Percentiles rank a stretch among this genome's conserved stretches.
Conservation (phyloP, 1,139 yeast species). For the Suhomyces coccinellae region DNA sequence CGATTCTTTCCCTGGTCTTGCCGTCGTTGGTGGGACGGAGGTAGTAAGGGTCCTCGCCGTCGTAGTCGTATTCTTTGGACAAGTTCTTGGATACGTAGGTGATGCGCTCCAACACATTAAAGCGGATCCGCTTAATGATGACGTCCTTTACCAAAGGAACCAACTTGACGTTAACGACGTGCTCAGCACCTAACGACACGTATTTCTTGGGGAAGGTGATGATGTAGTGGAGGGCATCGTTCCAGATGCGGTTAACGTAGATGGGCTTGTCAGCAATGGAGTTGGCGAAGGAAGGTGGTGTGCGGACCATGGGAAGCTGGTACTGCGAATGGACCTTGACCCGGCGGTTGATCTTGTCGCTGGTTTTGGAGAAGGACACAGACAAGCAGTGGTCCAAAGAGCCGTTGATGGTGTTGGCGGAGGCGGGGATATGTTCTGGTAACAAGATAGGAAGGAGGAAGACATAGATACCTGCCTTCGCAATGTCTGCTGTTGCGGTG, state of each 20-base stretch:
- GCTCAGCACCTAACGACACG: conserved; percentile 68
- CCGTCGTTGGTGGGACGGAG: conserved; percentile 23
- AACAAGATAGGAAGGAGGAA: conserved; percentile 71
- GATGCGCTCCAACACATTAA: conserved; percentile 71
- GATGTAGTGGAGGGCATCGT: conserved; percentile 73
- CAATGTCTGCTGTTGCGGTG: no score
- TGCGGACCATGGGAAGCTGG: conserved; percentile 59
- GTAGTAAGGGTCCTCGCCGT: conserved; percentile 45
- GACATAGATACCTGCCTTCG: conserved; percentile 76
- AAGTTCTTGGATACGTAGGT: conserved; percentile 59
- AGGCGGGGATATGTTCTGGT: conserved; percentile 72
- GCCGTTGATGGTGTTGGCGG: conserved; percentile 60
- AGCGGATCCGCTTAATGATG: conserved; percentile 66
- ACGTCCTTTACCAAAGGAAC: conserved; percentile 73
- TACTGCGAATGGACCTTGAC: conserved; percentile 32
- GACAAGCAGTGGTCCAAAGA: conserved; percentile 38
- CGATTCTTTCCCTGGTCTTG: conserved; percentile 51
- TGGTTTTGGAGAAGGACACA: conserved; percentile 32
- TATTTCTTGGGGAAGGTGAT: conserved; percentile 75
- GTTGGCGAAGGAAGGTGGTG: conserved; percentile 78
- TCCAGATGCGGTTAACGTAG: conserved; percentile 82
- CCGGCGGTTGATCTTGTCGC: conserved; percentile 40
- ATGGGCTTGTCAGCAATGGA: conserved; percentile 79
- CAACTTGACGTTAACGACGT: conserved; percentile 61
- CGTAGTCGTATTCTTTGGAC: conserved; percentile 58